Evolutionary conservation across 2,329 filamentous ascomycete species (phyloP), one percentile per base, ranked within the genome.

Genomic region (Fonsecaea multimorphosa): DNA sequence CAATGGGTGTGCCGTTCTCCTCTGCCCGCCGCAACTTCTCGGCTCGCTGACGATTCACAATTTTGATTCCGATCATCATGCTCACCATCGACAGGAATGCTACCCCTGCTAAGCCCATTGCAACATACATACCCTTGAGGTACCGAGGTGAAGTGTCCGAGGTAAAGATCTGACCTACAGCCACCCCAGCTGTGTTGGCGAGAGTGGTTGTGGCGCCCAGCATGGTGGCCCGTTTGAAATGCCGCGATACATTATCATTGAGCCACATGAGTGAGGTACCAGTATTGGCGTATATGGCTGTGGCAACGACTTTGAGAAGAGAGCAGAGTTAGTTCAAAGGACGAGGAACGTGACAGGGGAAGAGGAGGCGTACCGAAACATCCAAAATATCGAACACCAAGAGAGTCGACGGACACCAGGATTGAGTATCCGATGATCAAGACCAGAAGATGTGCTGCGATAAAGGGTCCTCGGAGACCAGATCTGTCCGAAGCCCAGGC

Each of bases 401-500:
- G 29, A 53, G 29, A 29, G 7, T 53, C n/a, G 49, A 32, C 49
- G 8, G 29, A 27, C 49, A 53, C 24, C 24, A 53, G 12, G 49
- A 53, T 29, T 2, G 24, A 32, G 29, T 27, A 27, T 1, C 49
- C 29, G 24, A 53, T 19, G 49, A 53, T 29, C 8, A 53, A 11
- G 14, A 27, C 49, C 29, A 29, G 49, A 19, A 53, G 46, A 52
- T 8, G 65, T 57, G 2, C 49, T 59, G 11, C 69, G 59, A 72
- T 84, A 83, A 60, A 44, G 1, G 58, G 58, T 27, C 40, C 16
- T 11, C 58, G 40, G 4, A 53, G 19, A 24, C 84, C 83, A 0
- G 80, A 76, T 5, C 79, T 78, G 69, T 89, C 87, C 0, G 87
- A 87, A 79, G 86, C 71, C 68, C 82, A 87, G 0, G 86, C 86